Base-by-base conservation (phyloP, 306 rosid genomes). In the Cucurbita pepo region DNA sequence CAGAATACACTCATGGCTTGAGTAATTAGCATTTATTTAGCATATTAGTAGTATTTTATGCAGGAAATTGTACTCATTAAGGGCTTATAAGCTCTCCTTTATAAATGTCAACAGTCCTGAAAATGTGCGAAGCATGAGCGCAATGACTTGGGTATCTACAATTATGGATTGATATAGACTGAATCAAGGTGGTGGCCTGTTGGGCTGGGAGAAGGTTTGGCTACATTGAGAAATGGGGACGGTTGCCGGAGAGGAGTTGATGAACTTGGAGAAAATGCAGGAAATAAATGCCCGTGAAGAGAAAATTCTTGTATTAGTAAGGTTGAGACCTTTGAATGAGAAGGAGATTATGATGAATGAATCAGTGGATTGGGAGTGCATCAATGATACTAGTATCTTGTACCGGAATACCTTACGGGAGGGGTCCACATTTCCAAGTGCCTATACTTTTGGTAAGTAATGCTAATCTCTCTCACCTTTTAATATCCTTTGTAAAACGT, bases 341-440 rank as follows among this genome's bases (percentile, higher is more conserved):
- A 95, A 86, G 89, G 99, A 95, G 87, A 69, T 72, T 80, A 37
- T 79, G 12, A 79, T 82, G 3, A 86, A 71, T 82, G 97, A 95
- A 81, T 89, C 81, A 14, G 89, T 96, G 72, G 97, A 95, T 56
- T 95, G 99, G 99, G 99, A 95, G 82, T 91, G 97, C 88, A 91
- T 95, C 81, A 91, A 91, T 76, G 99, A 86, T 52, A 95, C 91
- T 66, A 89, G 96, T 57, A 77, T 95, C 69, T 82, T 95, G 78
- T 95, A 95, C 77, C 82, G 97, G 76, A 95, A 95, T 72, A 91
- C 97, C 3, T 82, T 95, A 75, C 88, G 97, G 43, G 99, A 95
- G 85, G 99, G 99, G 72, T 95, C 99, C 71, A 91, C 96, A 72
- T 95, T 91, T 85, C 97, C 99, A 69, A 91, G 79, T 75, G 97